Conservation (phyloP, 352 stramenopile genomes). For the Globisporangium middletonii region DNA sequence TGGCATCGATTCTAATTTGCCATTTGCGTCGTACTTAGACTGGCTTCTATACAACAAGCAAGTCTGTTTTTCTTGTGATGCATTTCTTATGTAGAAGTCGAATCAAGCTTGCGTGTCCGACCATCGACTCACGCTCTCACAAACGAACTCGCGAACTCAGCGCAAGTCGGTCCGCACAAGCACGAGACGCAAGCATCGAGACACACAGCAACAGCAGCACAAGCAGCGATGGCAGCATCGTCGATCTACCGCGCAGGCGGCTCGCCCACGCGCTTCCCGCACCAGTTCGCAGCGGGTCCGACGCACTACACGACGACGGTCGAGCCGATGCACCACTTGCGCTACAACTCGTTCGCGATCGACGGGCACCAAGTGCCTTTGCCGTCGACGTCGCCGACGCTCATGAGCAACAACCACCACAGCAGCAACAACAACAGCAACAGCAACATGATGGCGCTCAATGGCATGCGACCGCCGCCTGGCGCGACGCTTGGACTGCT, state of each 20-base stretch:
- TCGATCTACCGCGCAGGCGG: conserved; percentile 55
- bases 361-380: conserved; percentile 40
- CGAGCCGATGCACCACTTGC: conserved; percentile 37
- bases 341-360: conserved; percentile 42
- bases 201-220: background rate
- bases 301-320: conserved; percentile 62
- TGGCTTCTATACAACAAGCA: no score
- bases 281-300: conserved; percentile 34
- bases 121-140: background rate
- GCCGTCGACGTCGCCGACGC: conserved; percentile 21
- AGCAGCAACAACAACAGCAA: conserved; percentile 1
- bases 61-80: no score
- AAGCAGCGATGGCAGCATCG: conserved; percentile 35
- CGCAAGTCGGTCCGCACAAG: background rate
- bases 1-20: no score
- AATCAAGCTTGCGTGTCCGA: background rate
- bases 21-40: no score
- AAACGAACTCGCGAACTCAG: background rate
- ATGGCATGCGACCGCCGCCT: conserved; percentile 19
- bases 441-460: conserved; percentile 3
- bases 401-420: conserved; percentile 4
- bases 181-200: background rate
- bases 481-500: conserved; percentile 33
- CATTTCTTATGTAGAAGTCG: no score
- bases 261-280: conserved; percentile 46